Evolutionary conservation across 495 filamentous ascomycete genomes (phyloP).

Genomic region (Tuber microsphaerosporum): DNA sequence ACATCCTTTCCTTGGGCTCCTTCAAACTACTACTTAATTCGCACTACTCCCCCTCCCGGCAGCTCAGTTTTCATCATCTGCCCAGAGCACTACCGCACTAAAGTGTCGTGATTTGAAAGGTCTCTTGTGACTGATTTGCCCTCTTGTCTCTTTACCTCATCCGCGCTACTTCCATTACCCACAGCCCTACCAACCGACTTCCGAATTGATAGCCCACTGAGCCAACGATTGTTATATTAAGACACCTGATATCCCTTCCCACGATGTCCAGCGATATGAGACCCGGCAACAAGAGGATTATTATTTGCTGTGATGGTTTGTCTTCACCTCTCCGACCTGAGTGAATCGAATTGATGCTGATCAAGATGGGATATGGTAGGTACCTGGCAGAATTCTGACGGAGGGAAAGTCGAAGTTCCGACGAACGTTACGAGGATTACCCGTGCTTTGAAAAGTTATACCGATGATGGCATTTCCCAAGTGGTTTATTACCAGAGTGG

Average conservation of each 20-base stretch:
- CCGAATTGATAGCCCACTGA: background rate
- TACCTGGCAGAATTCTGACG: slow-evolving; percentile 48
- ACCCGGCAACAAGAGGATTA: slow-evolving; percentile 42
- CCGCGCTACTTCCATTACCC: background rate
- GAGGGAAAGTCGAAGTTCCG: slow-evolving; percentile 38
- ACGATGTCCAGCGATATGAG: slow-evolving; percentile 1
- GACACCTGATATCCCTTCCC: background rate
- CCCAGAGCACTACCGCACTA: background rate
- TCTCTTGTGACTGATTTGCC: background rate
- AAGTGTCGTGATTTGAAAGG: background rate
- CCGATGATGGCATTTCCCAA: slow-evolving; percentile 42
- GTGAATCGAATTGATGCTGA: background rate
- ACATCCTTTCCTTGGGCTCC: background rate
- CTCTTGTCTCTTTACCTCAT: background rate
- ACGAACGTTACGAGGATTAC: slow-evolving; percentile 52
- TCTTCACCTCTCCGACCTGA: background rate
- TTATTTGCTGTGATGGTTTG: slow-evolving; percentile 49
- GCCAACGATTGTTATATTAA: background rate
- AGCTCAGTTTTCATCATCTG: background rate
- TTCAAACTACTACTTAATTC: background rate
- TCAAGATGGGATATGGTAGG: slow-evolving; percentile 12
- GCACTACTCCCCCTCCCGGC: background rate
- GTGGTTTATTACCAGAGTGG: slow-evolving; percentile 53
- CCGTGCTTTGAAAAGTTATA: slow-evolving; percentile 43
- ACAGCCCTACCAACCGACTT: background rate